Evolutionary conservation across 805 yeast species (phyloP), one percentile per base, ranked within the genome.

Genomic region (Ogataea pignaliae): DNA sequence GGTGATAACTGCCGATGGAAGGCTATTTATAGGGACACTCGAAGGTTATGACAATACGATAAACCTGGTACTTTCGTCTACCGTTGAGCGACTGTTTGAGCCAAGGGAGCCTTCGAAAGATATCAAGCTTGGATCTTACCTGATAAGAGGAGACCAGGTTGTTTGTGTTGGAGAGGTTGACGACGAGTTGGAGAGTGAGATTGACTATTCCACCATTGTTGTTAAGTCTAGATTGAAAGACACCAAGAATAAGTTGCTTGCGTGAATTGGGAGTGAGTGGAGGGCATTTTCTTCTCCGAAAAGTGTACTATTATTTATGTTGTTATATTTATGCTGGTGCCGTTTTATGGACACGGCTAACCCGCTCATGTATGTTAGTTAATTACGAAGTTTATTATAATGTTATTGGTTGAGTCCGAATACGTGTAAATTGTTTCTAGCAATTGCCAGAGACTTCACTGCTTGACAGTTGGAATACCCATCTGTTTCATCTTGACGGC

Each of bases 401-500:
- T 7, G 7, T 21, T 21, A 21, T 21, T 21, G 26, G 26, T 21
- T 21, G 26, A 21, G 26, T 21, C 7, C 26, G 7, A 21, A 21
- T 5, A 7, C 7, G 26, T 21, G 26, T n/a, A n/a, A n/a, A n/a
- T n/a, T n/a, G n/a, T n/a, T n/a, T n/a, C n/a, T n/a, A n/a, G n/a
- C n/a, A n/a, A n/a, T n/a, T n/a, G n/a, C n/a, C n/a, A n/a, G n/a
- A n/a, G n/a, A 16, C 14, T 40, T 32, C 37, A 21, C 10, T 45
- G 40, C 30, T 51, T 57, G 8, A 64, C 72, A 15, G 81, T 71
- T 10, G 83, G 76, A 34, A 88, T 73, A 1, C 88, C 89, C 43
- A 78, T 62, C 53, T 75, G 78, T 52, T 78, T 76, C 96, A 89
- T 86, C 59, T 85, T 85, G 32, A 90, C 76, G 1, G 93, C 96